Conservation (phyloP, 2,329 filamentous ascomycete genomes). For the Pseudodiploospora longispora region DNA sequence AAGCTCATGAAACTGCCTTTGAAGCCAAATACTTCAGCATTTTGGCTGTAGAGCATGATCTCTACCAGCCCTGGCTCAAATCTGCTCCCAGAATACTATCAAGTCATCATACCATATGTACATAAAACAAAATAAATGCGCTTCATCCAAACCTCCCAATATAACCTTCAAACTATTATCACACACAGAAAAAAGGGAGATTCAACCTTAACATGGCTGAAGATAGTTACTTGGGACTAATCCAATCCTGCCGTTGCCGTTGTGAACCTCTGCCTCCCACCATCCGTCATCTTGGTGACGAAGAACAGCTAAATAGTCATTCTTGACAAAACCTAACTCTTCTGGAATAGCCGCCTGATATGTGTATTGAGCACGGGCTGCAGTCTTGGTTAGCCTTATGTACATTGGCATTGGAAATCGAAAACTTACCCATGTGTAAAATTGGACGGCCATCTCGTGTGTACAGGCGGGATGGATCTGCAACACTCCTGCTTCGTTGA, state of each 20-base stretch:
- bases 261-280: slow-evolving; percentile 96
- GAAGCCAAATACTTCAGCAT: no score
- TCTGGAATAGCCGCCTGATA: slow-evolving; percentile 94
- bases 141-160: no score
- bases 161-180: no score
- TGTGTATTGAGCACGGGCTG: slow-evolving; percentile 88
- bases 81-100: no score
- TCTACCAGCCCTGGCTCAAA: no score
- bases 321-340: slow-evolving; percentile 86
- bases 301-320: slow-evolving; percentile 81
- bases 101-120: background rate
- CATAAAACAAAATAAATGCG: background rate
- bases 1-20: no score
- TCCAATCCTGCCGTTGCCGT: slow-evolving; percentile 50
- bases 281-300: slow-evolving; percentile 94
- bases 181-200: background rate
- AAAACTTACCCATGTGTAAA: slow-evolving; percentile 80
- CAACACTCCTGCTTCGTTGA: slow-evolving; percentile 73
- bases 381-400: slow-evolving; percentile 9
- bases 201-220: slow-evolving; percentile 35
- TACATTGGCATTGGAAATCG: background rate
- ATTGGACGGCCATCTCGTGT: slow-evolving; percentile 82
- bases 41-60: no score
- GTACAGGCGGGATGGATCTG: slow-evolving; percentile 72
- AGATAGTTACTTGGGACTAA: slow-evolving; percentile 64